Conservation (phyloP, 129 eudicot genomes). For the Arctium lappa region DNA sequence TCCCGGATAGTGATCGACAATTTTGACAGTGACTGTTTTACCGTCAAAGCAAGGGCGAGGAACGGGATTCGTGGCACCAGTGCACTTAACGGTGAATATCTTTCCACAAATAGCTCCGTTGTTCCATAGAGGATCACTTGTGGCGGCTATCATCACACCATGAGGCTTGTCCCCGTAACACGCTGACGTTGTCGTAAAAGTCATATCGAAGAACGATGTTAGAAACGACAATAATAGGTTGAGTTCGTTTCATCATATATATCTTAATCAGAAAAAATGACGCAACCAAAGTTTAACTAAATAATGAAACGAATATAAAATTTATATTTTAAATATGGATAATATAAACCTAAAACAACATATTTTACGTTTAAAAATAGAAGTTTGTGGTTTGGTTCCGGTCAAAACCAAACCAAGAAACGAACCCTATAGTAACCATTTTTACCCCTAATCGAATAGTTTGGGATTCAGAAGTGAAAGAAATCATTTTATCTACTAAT, state of each 20-base stretch:
- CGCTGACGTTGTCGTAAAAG: constrained; percentile 28
- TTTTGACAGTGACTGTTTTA: constrained; percentile 17
- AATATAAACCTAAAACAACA: background rate
- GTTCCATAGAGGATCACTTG: constrained; percentile 33
- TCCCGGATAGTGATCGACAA: constrained; percentile 43
- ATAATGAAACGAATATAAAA: background rate
- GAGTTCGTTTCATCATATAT: background rate
- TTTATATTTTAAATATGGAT: background rate
- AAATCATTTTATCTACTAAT: too few relatives aligned
- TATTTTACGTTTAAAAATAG: background rate
- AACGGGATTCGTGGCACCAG: constrained; percentile 31
- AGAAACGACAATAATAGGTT: background rate
- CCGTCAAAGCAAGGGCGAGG: constrained; percentile 40
- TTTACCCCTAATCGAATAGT: too few relatives aligned
- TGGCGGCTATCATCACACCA: constrained; percentile 31
- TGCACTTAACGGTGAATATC: constrained; percentile 30
- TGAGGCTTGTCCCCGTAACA: constrained; percentile 35
- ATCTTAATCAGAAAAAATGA: background rate
- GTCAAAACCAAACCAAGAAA: too few relatives aligned
- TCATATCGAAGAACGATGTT: background rate
- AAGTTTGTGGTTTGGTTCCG: background rate
- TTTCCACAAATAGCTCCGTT: constrained; percentile 36
- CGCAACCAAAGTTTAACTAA: background rate
- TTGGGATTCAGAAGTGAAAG: too few relatives aligned
- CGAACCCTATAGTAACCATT: too few relatives aligned